Evolutionary conservation across 2,329 filamentous ascomycete genomes (phyloP).

Genomic region (Tolypocladium sp.): DNA sequence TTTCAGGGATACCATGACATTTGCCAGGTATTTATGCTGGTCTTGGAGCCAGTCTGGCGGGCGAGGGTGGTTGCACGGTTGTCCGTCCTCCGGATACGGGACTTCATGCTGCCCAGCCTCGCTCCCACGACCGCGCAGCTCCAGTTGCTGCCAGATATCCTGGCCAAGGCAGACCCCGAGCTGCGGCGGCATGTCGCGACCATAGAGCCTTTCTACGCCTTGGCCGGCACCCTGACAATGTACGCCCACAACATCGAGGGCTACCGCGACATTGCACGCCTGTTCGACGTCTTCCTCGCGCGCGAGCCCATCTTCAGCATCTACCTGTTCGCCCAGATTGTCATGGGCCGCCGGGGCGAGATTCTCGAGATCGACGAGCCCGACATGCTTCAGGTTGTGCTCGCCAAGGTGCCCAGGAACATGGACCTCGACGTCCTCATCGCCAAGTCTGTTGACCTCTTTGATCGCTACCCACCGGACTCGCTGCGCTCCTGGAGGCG

Average conservation of each 20-base stretch:
- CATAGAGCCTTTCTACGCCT: slow-evolving; percentile 82
- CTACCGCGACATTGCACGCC: slow-evolving; percentile 76
- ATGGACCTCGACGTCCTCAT: slow-evolving; percentile 77
- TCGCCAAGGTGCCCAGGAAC: slow-evolving; percentile 77
- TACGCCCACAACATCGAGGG: slow-evolving; percentile 94
- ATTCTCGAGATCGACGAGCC: slow-evolving; percentile 87
- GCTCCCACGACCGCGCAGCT: slow-evolving; percentile 75
- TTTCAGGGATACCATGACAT: slow-evolving; percentile 99
- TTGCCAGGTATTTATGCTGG: slow-evolving; percentile 86
- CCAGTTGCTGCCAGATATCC: slow-evolving; percentile 74
- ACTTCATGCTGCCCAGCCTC: slow-evolving; percentile 93
- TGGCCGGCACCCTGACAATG: slow-evolving; percentile 88
- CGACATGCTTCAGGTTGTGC: slow-evolving; percentile 82
- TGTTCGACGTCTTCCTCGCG: slow-evolving; percentile 89
- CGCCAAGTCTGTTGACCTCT: slow-evolving; percentile 52
- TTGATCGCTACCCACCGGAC: slow-evolving; percentile 61
- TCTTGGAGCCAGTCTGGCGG: slow-evolving; percentile 57
- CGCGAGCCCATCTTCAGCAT: slow-evolving; percentile 80
- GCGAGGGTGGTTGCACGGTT: slow-evolving; percentile 64
- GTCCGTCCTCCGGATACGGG: slow-evolving; percentile 81
- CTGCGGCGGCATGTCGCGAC: slow-evolving; percentile 68
- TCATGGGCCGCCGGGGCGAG: slow-evolving; percentile 70
- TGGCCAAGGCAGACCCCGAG: slow-evolving; percentile 60
- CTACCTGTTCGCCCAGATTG: slow-evolving; percentile 86
- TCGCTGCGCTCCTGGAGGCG: slow-evolving; percentile 59